Base-by-base conservation (phyloP, 495 filamentous ascomycete genomes). In the Penicillium soppii region DNA sequence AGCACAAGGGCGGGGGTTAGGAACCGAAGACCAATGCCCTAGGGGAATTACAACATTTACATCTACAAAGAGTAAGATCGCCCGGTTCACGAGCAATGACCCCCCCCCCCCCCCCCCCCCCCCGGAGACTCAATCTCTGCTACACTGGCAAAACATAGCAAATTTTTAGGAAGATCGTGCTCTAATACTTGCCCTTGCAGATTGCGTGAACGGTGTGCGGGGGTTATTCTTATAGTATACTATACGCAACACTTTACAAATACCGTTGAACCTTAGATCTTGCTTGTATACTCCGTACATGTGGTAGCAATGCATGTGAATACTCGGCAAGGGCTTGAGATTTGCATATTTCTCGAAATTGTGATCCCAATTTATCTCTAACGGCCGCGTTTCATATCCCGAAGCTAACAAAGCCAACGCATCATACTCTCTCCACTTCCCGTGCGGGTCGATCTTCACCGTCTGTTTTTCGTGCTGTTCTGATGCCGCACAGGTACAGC, bases 1-100 rank as follows among this genome's bases (percentile, higher is more conserved):
- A 16, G 29, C 25, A 37, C 8, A 1, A 47, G 45, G 33, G 45
- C 33, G 45, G 45, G 44, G 45, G 29, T 33, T 4, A 38, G 25
- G 12, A 13, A 23, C 17, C 30, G 19, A 35, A 45, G 43, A 21
- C 12, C 37, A 42, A 16, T 32, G 26, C 37, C 35, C 33, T n/a
- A 47, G 21, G 22, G 6, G 19, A 19, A 17, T 46, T 25, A 38
- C 22, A 25, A 9, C 45, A 22, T 45, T 45, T 32, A 33, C 19
- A 35, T 32, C 45, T 48, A 21, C 45, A 39, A 39, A n/a, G 16
- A 42, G 47, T 50, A 50, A 50, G 47, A 50, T 40, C 27, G 36
- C 47, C 21, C 33, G 13, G 17, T 8, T 29, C n/a, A 9, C 10
- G 12, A 38, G 32, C 23, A 48, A 39, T 33, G 35, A 16, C 43